phyloP scores from a whole-genome alignment of 768 basidiomycete genomes.

The Tylopilus sp. region DNA sequence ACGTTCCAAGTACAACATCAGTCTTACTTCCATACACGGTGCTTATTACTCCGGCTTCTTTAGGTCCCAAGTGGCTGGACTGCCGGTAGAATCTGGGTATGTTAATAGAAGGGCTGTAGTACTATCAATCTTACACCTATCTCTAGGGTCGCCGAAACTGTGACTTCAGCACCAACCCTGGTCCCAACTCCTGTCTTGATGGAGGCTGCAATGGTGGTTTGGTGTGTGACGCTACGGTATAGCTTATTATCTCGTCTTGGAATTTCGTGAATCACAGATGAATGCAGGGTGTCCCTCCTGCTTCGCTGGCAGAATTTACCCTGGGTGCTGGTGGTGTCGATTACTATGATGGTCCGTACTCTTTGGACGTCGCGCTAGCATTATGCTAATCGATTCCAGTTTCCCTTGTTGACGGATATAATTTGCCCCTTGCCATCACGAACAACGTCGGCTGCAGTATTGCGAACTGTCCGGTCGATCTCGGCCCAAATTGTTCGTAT shows the following conservation, averaged over 20 bases:
- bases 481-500: constrained; percentile 51
- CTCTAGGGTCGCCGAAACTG: constrained; percentile 53
- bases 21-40: not conserved
- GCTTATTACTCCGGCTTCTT: not conserved
- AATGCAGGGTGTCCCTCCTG: constrained; percentile 60
- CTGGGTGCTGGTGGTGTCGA: constrained; percentile 44
- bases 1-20: constrained; percentile 23
- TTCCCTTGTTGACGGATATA: constrained; percentile 64
- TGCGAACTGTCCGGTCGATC: constrained; percentile 59
- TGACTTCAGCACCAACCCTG: constrained; percentile 51
- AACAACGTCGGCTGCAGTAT: constrained; percentile 54
- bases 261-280: not conserved
- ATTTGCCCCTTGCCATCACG: constrained; percentile 56
- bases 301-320: constrained; percentile 68
- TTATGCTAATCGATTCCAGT: constrained; percentile 33
- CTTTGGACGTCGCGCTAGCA: not conserved
- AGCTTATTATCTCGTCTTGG: not conserved
- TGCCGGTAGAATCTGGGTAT: constrained; percentile 62
- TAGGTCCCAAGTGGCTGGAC: constrained; percentile 63
- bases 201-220: constrained; percentile 74
- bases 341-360: constrained; percentile 55
- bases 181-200: constrained; percentile 53
- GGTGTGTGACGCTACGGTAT: constrained; percentile 54
- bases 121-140: not conserved
- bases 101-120: not conserved